Percentiles rank a stretch among this genome's conserved stretches.
Conservation (phyloP, 345 rosid species). For the Eucalyptus pauciflora region DNA sequence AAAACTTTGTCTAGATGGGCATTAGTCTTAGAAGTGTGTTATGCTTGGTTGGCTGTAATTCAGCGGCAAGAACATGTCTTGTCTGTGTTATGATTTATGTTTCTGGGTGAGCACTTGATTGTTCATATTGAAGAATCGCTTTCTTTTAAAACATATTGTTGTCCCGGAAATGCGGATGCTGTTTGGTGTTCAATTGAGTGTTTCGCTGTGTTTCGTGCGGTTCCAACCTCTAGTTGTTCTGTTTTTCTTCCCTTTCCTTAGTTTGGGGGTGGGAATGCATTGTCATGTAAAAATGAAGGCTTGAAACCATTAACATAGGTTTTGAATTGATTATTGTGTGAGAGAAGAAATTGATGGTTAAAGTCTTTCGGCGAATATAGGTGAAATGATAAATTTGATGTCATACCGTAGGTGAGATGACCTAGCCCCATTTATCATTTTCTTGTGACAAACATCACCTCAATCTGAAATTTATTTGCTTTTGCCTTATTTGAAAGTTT, state of each 20-base stretch:
- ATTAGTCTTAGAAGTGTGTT: background rate
- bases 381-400: background rate
- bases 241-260: background rate
- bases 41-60: background rate
- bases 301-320: background rate
- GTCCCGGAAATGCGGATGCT: background rate
- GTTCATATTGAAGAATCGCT: background rate
- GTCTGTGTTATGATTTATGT: background rate
- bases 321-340: background rate
- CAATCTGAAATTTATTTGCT: background rate
- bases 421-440: background rate
- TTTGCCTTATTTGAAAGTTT: background rate
- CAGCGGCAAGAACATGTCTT: background rate
- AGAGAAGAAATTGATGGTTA: background rate
- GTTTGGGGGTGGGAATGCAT: background rate
- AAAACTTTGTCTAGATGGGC: background rate
- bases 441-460: background rate
- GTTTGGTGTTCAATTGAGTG: background rate
- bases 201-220: background rate
- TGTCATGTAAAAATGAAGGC: background rate
- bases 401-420: background rate
- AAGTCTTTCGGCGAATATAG: background rate
- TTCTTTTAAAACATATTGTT: background rate
- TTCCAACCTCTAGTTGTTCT: background rate
- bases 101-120: background rate